Base-by-base conservation (phyloP, 2,329 filamentous ascomycete genomes). In the Diaporthe helianthi region DNA sequence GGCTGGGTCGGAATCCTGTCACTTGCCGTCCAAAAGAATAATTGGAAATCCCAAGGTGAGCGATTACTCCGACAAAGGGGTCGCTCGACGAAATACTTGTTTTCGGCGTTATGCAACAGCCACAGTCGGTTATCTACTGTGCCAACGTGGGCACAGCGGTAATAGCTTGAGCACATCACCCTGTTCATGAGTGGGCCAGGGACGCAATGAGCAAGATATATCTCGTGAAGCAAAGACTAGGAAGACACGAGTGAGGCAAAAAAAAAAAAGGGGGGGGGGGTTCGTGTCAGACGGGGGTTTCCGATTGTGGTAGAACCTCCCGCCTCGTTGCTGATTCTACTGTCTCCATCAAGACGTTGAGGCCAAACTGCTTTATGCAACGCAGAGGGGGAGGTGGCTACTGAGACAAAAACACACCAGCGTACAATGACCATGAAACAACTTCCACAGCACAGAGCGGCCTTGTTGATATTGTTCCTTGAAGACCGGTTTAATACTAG, bases 241-340 rank as follows among this genome's bases (percentile, higher is more conserved):
- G 24, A 58, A 31, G 24, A 26, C 17, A 36, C 26, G n/a, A 29
- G 44, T 63, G 52, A 49, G 53, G 51, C n/a, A 38, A 41, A 68
- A 24, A 19, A 52, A 65, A 65, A 29, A n/a, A n/a, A n/a, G n/a
- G n/a, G n/a, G n/a, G n/a, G n/a, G 33, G 61, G 29, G 22, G 69
- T 63, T 55, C 47, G 53, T 54, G 61, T 58, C 41, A 47, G 36
- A 22, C 47, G 49, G 41, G 31, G 22, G 31, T 24, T 46, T 49
- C 22, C 29, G 51, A 55, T 54, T 33, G 46, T 49, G 61, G 63
- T 31, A 69, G 53, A n/a, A 33, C n/a, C 55, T 38, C 53, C 36
- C 67, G 36, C 29, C 24, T 61, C 61, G 47, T 65, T 51, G 47
- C 61, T 69, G 66, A 54, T 69, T 71, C 49, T 64, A 22, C 33